phyloP scores from a whole-genome alignment of 2,329 filamentous ascomycete species.

The Fusarium longipes region DNA sequence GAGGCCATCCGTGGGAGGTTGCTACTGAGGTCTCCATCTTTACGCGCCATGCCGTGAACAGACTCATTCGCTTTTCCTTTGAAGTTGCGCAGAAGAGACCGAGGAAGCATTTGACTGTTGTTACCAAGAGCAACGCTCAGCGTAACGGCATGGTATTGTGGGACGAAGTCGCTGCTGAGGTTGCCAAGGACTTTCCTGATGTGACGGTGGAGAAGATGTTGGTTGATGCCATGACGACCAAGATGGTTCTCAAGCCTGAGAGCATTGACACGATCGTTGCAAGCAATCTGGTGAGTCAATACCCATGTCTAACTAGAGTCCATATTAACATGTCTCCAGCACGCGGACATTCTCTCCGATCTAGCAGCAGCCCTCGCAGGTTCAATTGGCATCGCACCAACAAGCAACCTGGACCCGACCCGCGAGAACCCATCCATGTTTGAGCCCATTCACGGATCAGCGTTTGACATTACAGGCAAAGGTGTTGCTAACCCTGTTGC shows the following conservation, averaged over 20 bases:
- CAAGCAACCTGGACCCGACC: constrained; percentile 73
- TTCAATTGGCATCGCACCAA: constrained; percentile 78
- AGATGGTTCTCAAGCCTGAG: constrained; percentile 71
- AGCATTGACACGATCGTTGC: constrained; percentile 72
- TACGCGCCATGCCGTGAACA: constrained; percentile 67
- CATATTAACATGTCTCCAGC: constrained; percentile 33
- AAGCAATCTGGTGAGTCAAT: constrained; percentile 61
- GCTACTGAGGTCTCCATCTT: constrained; percentile 73
- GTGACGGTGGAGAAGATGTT: constrained; percentile 73
- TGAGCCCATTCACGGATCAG: constrained; percentile 69
- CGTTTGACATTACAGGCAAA: constrained; percentile 68
- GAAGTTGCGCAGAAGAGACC: constrained; percentile 67
- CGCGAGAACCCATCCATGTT: constrained; percentile 68
- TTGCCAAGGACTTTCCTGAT: constrained; percentile 68
- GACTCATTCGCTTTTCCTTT: constrained; percentile 72
- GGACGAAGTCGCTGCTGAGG: constrained; percentile 69
- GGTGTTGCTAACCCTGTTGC: constrained; percentile 68
- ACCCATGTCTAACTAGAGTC: fast-evolving
- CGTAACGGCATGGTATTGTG: constrained; percentile 75
- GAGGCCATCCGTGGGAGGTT: constrained; percentile 67
- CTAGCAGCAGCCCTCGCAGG: constrained; percentile 76
- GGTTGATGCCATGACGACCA: constrained; percentile 73
- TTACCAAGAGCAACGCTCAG: constrained; percentile 74
- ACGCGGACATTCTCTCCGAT: constrained; percentile 76
- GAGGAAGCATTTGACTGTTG: constrained; percentile 69